Evolutionary conservation across 495 filamentous ascomycete genomes (phyloP).

Genomic region (Astrocystis sublimbata): DNA sequence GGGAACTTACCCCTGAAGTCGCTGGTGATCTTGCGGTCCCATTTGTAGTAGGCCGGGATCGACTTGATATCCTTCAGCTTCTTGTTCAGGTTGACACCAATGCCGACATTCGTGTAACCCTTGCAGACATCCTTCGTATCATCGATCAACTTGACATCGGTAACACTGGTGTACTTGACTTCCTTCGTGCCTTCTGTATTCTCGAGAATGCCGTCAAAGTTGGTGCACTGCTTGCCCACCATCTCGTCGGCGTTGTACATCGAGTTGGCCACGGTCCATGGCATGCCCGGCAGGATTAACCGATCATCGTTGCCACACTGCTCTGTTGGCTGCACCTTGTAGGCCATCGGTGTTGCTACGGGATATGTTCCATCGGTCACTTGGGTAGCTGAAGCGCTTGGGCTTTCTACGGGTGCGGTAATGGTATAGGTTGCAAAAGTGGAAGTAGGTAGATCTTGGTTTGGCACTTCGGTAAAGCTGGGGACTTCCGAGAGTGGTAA

Average conservation of each 20-base stretch:
- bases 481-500: constrained; percentile 5
- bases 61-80: constrained; percentile 35
- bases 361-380: background rate
- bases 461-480: background rate
- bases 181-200: constrained; percentile 20
- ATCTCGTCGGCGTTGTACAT: constrained; percentile 37
- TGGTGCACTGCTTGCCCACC: constrained; percentile 37
- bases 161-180: constrained; percentile 31
- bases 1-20: constrained; percentile 36
- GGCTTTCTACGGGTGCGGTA: background rate
- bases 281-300: constrained; percentile 33
- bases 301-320: constrained; percentile 37
- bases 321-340: constrained; percentile 6
- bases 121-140: constrained; percentile 38
- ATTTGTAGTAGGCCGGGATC: constrained; percentile 38
- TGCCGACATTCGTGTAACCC: constrained; percentile 43
- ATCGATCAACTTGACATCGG: constrained; percentile 24
- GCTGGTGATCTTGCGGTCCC: constrained; percentile 38
- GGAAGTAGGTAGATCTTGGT: background rate
- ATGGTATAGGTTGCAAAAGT: constrained; percentile 3
- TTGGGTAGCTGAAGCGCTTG: background rate
- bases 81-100: constrained; percentile 39
- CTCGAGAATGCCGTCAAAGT: constrained; percentile 33
- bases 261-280: constrained; percentile 45
- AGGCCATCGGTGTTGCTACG: background rate